Evolutionary conservation across 371 early-diverging fungal genomes (phyloP).

Genomic region (Rhizomucor miehei): DNA sequence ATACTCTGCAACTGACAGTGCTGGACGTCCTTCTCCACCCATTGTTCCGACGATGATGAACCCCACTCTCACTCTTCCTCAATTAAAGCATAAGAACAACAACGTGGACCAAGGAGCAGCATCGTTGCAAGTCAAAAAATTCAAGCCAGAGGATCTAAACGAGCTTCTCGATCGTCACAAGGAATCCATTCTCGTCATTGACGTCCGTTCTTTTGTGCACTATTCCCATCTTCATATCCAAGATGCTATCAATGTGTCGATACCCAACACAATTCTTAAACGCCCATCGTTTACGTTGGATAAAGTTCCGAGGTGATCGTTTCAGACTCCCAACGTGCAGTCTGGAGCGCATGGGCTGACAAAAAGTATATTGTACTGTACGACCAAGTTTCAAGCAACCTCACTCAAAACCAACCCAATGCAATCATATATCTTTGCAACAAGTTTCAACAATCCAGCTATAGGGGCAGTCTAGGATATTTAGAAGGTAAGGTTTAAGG

Average conservation of each 20-base stretch:
- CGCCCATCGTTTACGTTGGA: conserved; percentile 56
- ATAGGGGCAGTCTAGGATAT: conserved; percentile 44
- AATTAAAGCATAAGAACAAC: background rate
- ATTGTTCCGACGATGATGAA: conserved; percentile 17
- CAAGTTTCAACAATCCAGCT: conserved; percentile 32
- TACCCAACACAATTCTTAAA: conserved; percentile 59
- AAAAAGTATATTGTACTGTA: conserved; percentile 53
- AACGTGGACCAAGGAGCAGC: no score
- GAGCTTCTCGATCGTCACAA: conserved; percentile 5
- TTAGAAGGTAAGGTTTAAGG: conserved; percentile 38
- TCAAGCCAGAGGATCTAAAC: conserved; percentile 3
- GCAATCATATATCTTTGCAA: conserved; percentile 41
- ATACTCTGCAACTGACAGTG: conserved; percentile 5
- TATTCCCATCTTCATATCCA: conserved; percentile 44
- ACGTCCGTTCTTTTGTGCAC: conserved; percentile 56
- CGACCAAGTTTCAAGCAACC: conserved; percentile 43
- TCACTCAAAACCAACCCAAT: conserved; percentile 31
- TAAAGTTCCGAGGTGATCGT: conserved; percentile 58
- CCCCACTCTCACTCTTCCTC: conserved; percentile 6
- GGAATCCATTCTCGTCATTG: conserved; percentile 42
- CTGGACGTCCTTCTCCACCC: conserved; percentile 19
- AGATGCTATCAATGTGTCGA: conserved; percentile 50
- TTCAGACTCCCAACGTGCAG: conserved; percentile 35
- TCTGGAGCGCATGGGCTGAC: conserved; percentile 41
- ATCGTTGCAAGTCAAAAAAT: conserved; percentile 1